Base-by-base conservation (phyloP, 1,284 basidiomycete genomes). In the Tilletia indica region DNA sequence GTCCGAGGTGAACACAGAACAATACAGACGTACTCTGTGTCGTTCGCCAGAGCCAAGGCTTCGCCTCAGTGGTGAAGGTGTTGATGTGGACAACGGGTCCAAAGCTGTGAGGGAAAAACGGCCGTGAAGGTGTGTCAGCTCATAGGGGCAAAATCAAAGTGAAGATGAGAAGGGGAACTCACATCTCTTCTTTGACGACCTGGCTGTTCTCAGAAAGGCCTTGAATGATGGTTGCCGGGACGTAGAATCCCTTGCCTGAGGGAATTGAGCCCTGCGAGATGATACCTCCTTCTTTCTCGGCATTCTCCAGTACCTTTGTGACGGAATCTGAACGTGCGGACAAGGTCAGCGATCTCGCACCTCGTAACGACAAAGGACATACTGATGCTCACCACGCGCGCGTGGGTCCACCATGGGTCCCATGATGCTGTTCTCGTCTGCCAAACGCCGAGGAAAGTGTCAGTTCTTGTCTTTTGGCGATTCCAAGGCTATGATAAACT, bases 141-240 rank as follows among this genome's bases (percentile, higher is more conserved):
- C 25, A 31, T 0, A 31, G 25, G 25, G 25, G 25, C 25, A 31
- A 31, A 31, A 31, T 31, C 25, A 31, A 31, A 31, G 25, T 31
- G 25, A 1, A 1, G 9, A 14, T 8, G 42, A 45, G 42, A 45
- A 45, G 42, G 42, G 42, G 42, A 3, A 31, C 56, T 58, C 56
- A 58, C 56, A 80, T 80, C 42, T 82, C 79, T 58, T 80, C 77
- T 31, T 69, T 58, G 25, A 77, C 72, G 56, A 82, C 76, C 45
- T 74, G 72, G 77, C 79, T 80, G 47, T 70, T 73, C 61, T 77
- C 72, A 39, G 54, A 71, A 38, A 75, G 69, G 0, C 74, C 75
- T 1, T 74, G 73, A 12, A 82, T 74, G 68, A 82, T 75, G 12
- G 80, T 82, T 6, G 80, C 79, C 36, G 76, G 74, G 47, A 80